Conservation (phyloP, 441 rosid genomes). For the Omphalea diandra region DNA sequence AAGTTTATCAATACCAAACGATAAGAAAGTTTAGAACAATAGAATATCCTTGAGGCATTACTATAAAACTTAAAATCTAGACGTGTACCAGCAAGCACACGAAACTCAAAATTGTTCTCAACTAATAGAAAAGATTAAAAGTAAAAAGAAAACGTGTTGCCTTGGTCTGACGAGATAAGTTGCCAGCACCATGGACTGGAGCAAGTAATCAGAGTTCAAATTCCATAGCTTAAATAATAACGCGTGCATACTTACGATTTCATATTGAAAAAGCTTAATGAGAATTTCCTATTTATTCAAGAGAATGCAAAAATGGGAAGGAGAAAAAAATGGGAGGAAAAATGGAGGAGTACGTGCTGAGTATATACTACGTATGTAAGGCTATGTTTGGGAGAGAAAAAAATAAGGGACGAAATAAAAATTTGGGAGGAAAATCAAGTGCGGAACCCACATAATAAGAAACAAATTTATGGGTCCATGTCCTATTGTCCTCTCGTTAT, state of each 20-base stretch:
- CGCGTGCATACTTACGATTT: neutral
- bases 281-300: neutral
- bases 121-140: neutral
- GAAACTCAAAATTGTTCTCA: neutral
- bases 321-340: too few species aligned
- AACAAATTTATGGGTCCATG: too few species aligned
- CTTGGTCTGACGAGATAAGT: neutral
- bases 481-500: too few species aligned
- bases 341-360: too few species aligned
- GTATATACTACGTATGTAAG: too few species aligned
- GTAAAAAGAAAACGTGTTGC: neutral
- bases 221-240: neutral
- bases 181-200: neutral
- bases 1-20: conserved; percentile 7
- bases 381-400: too few species aligned
- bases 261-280: neutral
- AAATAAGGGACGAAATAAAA: too few species aligned
- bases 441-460: too few species aligned
- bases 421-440: too few species aligned
- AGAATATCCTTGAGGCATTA: neutral
- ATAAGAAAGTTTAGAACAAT: neutral
- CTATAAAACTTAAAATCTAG: neutral
- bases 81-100: neutral
- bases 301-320: neutral
- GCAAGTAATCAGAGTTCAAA: neutral